Percentiles rank a stretch among this genome's conserved stretches.
phyloP scores from a whole-genome alignment of 352 stramenopile species.

The Pythium chondricola region DNA sequence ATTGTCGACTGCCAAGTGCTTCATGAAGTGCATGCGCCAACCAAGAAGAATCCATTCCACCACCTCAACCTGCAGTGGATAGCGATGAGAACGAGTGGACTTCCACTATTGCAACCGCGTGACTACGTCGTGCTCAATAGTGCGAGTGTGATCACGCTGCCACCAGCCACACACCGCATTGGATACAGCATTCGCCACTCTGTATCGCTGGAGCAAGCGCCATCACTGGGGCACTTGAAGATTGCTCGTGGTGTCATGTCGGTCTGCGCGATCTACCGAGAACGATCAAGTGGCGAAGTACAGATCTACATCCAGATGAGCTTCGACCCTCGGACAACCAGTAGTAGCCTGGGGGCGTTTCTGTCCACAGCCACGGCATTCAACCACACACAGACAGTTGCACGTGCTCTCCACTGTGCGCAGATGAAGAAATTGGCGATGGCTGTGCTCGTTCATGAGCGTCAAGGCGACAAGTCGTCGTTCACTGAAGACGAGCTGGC shows the following conservation, averaged over 20 bases:
- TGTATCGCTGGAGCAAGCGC: slow-evolving; percentile 39
- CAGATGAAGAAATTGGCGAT: slow-evolving; percentile 50
- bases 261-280: slow-evolving; percentile 37
- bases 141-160: slow-evolving; percentile 27
- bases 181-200: slow-evolving; percentile 54
- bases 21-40: slow-evolving; percentile 34
- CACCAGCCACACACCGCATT: slow-evolving; percentile 26
- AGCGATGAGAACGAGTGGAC: background rate
- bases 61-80: slow-evolving; percentile 45
- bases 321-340: slow-evolving; percentile 41
- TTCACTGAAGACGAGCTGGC: slow-evolving; percentile 6
- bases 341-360: slow-evolving; percentile 26
- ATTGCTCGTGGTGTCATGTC: slow-evolving; percentile 47
- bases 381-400: slow-evolving; percentile 27
- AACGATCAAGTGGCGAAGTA: slow-evolving; percentile 34
- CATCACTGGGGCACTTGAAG: slow-evolving; percentile 19
- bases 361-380: slow-evolving; percentile 32
- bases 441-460: slow-evolving; percentile 28
- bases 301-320: slow-evolving; percentile 44
- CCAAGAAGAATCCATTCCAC: slow-evolving; percentile 36
- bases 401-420: slow-evolving; percentile 25
- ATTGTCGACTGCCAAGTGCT: slow-evolving; percentile 47
- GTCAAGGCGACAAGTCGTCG: background rate
- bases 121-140: slow-evolving; percentile 55
- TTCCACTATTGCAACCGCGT: slow-evolving; percentile 32